A percentile compares a stretch with the other conserved stretches of the same genome.
These are phyloP conservation scores for Obba rivulosa DNA, from an alignment of 768 basidiomycete genomes.

Conservation along the genomic window DNA sequence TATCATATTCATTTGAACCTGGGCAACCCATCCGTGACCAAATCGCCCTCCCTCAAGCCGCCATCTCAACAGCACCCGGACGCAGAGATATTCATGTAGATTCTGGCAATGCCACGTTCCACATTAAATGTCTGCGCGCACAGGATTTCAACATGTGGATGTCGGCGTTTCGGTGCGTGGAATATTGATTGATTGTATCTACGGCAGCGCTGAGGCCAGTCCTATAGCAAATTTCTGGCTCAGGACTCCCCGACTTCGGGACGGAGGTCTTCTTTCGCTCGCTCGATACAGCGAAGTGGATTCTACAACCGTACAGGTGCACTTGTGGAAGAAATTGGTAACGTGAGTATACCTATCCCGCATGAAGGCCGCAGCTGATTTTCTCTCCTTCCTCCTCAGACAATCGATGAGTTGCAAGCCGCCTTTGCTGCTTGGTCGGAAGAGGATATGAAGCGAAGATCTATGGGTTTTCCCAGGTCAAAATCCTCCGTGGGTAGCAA, in stretches of 20 bases:
- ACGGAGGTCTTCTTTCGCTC: constrained; percentile 29
- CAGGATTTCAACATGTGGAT: constrained; percentile 77
- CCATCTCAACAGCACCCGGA: constrained; percentile 70
- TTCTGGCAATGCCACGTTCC: constrained; percentile 70
- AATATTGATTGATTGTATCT: neutral
- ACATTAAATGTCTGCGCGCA: constrained; percentile 68
- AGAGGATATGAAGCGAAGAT: constrained; percentile 30
- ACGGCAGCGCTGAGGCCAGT: constrained; percentile 1
- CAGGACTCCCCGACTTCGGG: constrained; percentile 33
- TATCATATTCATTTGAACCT: constrained; percentile 72
- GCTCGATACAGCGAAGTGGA: constrained; percentile 35
- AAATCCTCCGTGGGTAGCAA: constrained; percentile 44
- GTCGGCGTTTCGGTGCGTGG: constrained; percentile 59
- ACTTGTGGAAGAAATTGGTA: constrained; percentile 63
- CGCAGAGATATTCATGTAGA: constrained; percentile 81
- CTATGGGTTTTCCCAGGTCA: constrained; percentile 20
- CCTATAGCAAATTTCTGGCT: constrained; percentile 57
- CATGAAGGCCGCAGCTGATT: neutral
- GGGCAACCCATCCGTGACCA: constrained; percentile 69
- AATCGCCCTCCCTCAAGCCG: constrained; percentile 56
- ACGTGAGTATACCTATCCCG: constrained; percentile 35
- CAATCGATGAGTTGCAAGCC: constrained; percentile 53
- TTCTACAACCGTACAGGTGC: constrained; percentile 44
- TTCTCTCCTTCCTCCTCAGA: constrained; percentile 31
- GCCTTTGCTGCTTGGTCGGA: constrained; percentile 41